Conservation (phyloP, 345 rosid genomes). For the Brassica rapa region DNA sequence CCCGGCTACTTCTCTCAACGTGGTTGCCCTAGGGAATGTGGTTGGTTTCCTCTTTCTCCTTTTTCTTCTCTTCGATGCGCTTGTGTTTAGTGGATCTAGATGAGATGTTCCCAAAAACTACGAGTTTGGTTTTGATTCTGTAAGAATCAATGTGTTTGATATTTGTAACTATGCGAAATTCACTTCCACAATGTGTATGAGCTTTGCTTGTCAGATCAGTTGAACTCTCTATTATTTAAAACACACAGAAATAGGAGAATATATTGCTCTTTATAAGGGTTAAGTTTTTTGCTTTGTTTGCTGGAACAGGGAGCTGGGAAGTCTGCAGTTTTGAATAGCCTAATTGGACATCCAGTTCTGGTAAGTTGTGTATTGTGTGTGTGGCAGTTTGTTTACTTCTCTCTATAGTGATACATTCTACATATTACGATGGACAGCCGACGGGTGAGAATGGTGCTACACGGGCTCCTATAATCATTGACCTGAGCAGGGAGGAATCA, state of each 20-base stretch:
- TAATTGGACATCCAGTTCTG: slow-evolving; percentile 92
- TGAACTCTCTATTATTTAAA: neutral
- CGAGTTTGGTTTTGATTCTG: slow-evolving; percentile 2
- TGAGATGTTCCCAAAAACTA: neutral
- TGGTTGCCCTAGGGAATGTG: slow-evolving; percentile 82
- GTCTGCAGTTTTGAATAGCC: slow-evolving; percentile 89
- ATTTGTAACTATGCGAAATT: slow-evolving; percentile 1
- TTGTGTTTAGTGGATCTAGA: slow-evolving; percentile 36
- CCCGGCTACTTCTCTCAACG: slow-evolving; percentile 75
- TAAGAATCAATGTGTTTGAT: slow-evolving; percentile 11
- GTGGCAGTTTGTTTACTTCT: slow-evolving; percentile 11
- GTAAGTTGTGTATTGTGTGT: slow-evolving; percentile 47
- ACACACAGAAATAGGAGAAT: no score
- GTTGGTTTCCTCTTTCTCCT: slow-evolving; percentile 51
- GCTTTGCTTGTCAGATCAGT: slow-evolving; percentile 6
- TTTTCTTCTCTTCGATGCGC: slow-evolving; percentile 1
- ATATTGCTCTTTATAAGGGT: no score
- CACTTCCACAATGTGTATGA: neutral
- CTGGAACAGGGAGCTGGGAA: slow-evolving; percentile 92
- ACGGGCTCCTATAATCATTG: slow-evolving; percentile 84
- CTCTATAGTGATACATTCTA: slow-evolving; percentile 8
- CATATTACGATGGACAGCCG: slow-evolving; percentile 54
- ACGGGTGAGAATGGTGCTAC: slow-evolving; percentile 99
- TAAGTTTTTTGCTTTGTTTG: slow-evolving; percentile 14
- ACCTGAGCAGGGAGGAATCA: slow-evolving; percentile 67